Evolutionary conservation across 805 yeast species (phyloP), one percentile per base, ranked within the genome.

Genomic region (Yarrowia porcina): DNA sequence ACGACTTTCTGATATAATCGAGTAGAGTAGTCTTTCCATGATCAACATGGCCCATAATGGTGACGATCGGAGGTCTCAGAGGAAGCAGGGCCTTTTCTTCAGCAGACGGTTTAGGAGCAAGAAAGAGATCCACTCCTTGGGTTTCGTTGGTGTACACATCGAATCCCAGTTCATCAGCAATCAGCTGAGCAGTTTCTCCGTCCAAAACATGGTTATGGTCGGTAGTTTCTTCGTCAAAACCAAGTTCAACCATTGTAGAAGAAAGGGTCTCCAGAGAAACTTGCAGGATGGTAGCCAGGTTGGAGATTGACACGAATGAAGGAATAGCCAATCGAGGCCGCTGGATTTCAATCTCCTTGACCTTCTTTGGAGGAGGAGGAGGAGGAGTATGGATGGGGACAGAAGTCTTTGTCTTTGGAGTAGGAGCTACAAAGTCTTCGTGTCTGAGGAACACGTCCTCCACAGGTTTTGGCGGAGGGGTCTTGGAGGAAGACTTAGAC

Each of bases 21-120:
- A 94, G 80, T 65, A 94, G 86, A 0, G 99, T 93, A 1, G 99
- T 94, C 73, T 94, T 94, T 2, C 99, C 99, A 71, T 94, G 99
- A 74, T 94, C 99, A 30, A 94, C 99, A 73, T 94, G 99, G 2
- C 99, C 99, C 98, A 94, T 94, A 60, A 94, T 89, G 0, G 99
- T 92, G 5, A 94, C 97, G 23, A 94, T 87, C 0, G 99, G 99
- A 0, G 99, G 91, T 67, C 98, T 78, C 7, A 85, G 79, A 47
- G 82, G 83, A 66, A 87, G 72, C 21, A 74, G 70, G 7, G 76
- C 74, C n/a, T 72, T 70, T 28, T 80, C 80, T 1, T 76, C 79
- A 0, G 89, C 82, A 1, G 76, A 71, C 0, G 85, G 82, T 15
- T 82, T 79, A 30, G 71, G 68, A 50, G 65, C 67, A 17, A 90